phyloP scores from a whole-genome alignment of 2,329 filamentous ascomycete species.

The Chrysosporium queenslandicum region DNA sequence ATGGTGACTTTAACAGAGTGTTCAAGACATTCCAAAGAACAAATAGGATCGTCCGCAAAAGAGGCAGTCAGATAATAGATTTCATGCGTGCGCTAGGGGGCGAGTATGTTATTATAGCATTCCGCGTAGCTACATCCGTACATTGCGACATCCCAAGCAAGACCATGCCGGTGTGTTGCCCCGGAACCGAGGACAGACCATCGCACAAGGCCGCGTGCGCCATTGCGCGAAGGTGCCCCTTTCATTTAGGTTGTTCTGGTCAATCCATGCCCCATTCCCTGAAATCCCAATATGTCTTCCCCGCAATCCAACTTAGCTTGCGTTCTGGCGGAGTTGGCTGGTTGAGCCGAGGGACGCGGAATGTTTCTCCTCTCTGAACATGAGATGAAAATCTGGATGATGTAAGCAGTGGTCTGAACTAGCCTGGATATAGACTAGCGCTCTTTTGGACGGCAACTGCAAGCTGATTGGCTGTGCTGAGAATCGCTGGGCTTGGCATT shows the following conservation, averaged over 20 bases:
- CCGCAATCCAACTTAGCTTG: neutral
- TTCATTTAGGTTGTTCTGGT: neutral
- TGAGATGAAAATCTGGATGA: neutral
- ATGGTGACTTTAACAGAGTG: neutral
- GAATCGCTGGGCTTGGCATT: too few relatives aligned
- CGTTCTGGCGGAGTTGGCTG: neutral
- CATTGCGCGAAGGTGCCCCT: neutral
- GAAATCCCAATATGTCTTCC: neutral
- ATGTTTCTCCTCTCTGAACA: neutral
- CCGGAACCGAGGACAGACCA: neutral
- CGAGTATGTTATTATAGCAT: too few relatives aligned
- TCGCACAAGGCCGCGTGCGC: neutral
- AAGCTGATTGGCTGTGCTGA: neutral
- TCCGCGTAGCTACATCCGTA: too few relatives aligned
- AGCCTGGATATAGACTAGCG: neutral
- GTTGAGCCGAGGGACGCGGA: neutral
- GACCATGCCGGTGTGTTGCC: too few relatives aligned
- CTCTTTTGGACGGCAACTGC: neutral
- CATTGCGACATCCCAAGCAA: too few relatives aligned
- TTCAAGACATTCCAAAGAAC: neutral
- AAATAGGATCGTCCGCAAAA: neutral
- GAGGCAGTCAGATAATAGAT: neutral
- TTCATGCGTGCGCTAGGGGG: neutral
- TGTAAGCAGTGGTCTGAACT: neutral
- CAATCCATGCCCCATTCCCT: too few relatives aligned